Evolutionary conservation across 164 flowering plant species (phyloP).

Genomic region (Amborella trichopoda): DNA sequence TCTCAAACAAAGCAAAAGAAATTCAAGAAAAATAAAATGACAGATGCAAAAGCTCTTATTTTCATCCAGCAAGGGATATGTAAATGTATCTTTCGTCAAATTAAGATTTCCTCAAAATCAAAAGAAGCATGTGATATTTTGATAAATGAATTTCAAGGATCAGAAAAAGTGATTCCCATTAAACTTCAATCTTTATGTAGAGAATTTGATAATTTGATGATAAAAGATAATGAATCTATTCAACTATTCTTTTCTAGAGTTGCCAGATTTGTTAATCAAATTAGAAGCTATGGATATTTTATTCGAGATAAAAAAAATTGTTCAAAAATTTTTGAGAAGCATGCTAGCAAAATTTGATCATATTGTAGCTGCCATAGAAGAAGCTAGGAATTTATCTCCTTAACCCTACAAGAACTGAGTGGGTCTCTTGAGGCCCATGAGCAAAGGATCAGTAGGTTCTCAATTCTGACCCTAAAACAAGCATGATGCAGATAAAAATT

Average conservation of each 20-base stretch:
- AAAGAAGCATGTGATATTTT: too few relatives aligned
- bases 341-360: slow-evolving; percentile 5
- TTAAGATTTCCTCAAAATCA: background rate
- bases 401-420: slow-evolving; percentile 4
- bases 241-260: slow-evolving; percentile 6
- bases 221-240: slow-evolving; percentile 8
- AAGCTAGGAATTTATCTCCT: slow-evolving; percentile 4
- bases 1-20: too few relatives aligned
- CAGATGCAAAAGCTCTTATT: too few relatives aligned
- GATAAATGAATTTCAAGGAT: slow-evolving; percentile 4
- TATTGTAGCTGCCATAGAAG: too few relatives aligned
- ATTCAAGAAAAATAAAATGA: too few relatives aligned
- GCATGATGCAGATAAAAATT: too few relatives aligned
- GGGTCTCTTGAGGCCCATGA: slow-evolving; percentile 5
- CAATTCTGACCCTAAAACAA: too few relatives aligned
- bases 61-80: slow-evolving; percentile 11
- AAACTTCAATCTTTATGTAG: slow-evolving; percentile 8
- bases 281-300: slow-evolving; percentile 3
- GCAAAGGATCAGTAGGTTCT: slow-evolving; percentile 2
- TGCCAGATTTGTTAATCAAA: slow-evolving; percentile 11
- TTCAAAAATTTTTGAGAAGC: slow-evolving; percentile 8
- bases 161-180: slow-evolving; percentile 8
- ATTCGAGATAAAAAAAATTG: slow-evolving; percentile 4
- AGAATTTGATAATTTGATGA: slow-evolving; percentile 9
- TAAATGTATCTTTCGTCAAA: slow-evolving; percentile 7